Evolutionary conservation across 2,329 filamentous ascomycete genomes (phyloP), one percentile per base, ranked within the genome.

Genomic region (Fulvia fulva): DNA sequence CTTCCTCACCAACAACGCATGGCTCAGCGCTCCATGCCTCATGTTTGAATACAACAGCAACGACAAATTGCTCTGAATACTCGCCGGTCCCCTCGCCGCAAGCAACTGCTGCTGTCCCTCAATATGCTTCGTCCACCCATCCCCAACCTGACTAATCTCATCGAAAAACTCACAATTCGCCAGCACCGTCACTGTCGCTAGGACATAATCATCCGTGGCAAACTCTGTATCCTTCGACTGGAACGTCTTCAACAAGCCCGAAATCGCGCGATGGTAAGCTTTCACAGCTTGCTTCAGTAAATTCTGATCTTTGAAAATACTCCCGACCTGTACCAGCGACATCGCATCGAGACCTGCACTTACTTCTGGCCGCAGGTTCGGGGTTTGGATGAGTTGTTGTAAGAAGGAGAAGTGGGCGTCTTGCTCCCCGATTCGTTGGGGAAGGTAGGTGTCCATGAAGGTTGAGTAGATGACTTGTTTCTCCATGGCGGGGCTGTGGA

Each of bases 141-240:
- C 56, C 16, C 64, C 65, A 28, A 65, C 63, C 32, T 66, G 62
- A n/a, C 63, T 57, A 25, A 72, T 70, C 41, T 70, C 65, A 30
- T 70, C 67, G 60, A 65, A 72, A 37, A 71, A 66, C 52, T 70
- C 69, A 52, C 70, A 72, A 5, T 60, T 61, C 9, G 63, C 68
- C 16, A 72, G 57, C 4, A 71, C 55, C 11, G 61, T 65, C 21
- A 67, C 67, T 6, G 70, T 67, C 9, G 68, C 70, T 9, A 72
- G 57, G 19, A 69, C 57, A 41, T 68, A 67, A 50, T 72, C 70
- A 12, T 67, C 66, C 8, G 56, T 50, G 16, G 65, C 49, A 16
- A 60, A 60, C 12, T 61, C 45, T n/a, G 47, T 54, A 26, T 57
- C 55, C 11, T 44, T 53, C 5, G 32, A 58, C n/a, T 57, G 52